Evolutionary conservation across 129 eudicot genomes (phyloP).

Genomic region (Saussurea involucrata): DNA sequence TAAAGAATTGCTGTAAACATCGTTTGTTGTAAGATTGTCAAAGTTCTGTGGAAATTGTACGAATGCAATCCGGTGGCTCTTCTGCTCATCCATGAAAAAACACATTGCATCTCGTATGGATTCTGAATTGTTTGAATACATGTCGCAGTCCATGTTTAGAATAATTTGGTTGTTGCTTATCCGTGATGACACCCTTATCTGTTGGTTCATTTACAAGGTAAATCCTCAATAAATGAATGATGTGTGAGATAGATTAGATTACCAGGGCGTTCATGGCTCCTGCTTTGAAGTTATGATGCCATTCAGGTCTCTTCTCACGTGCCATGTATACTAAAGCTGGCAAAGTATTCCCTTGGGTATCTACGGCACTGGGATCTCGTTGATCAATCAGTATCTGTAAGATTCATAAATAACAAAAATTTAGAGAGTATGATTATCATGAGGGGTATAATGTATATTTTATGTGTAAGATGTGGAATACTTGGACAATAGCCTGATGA

Average conservation of each 20-base stretch:
- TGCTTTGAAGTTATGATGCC: constrained; percentile 47
- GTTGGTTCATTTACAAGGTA: background rate
- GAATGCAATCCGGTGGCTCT: constrained; percentile 30
- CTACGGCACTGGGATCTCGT: constrained; percentile 16
- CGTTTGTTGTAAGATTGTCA: constrained; percentile 32
- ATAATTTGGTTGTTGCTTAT: constrained; percentile 38
- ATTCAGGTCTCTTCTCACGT: constrained; percentile 40
- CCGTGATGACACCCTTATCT: constrained; percentile 48
- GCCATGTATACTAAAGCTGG: constrained; percentile 40
- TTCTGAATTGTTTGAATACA: constrained; percentile 40
- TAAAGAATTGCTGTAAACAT: constrained; percentile 24
- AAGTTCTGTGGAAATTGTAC: constrained; percentile 40
- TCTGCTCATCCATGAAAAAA: constrained; percentile 41
- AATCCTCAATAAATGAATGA: background rate
- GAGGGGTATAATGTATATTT: background rate
- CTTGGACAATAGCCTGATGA: constrained; percentile 46
- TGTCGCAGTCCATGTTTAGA: constrained; percentile 42
- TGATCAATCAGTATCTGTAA: constrained; percentile 42
- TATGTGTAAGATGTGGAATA: constrained; percentile 5
- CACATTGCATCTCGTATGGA: constrained; percentile 40
- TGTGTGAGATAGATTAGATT: background rate
- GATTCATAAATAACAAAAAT: background rate
- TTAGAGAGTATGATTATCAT: background rate
- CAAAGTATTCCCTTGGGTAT: constrained; percentile 20
- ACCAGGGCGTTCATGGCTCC: constrained; percentile 52